A percentile compares a stretch with the other conserved stretches of the same genome.
Conservation (phyloP, 306 rosid species). For the Pyrus pyrifolia region DNA sequence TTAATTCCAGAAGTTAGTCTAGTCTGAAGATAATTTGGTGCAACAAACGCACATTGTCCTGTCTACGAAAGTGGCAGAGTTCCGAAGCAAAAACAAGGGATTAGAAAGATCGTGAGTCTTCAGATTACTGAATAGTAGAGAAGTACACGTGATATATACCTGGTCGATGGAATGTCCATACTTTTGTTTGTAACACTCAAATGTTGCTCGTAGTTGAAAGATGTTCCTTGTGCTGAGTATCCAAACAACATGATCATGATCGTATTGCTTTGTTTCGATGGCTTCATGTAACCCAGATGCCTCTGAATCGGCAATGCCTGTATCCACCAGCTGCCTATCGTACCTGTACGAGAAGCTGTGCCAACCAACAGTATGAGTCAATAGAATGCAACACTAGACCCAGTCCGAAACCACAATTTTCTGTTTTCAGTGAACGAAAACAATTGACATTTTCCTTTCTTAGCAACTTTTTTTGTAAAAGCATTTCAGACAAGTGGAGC, state of each 20-base stretch:
- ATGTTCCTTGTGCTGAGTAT: constrained; percentile 77
- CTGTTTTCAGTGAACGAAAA: background rate
- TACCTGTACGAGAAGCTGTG: constrained; percentile 72
- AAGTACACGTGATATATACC: constrained; percentile 35
- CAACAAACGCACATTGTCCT: constrained; percentile 32
- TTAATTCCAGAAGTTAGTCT: too few species aligned
- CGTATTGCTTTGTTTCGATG: constrained; percentile 47
- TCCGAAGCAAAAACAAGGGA: background rate
- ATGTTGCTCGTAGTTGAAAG: constrained; percentile 79
- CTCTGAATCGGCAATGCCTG: constrained; percentile 44
- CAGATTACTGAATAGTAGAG: background rate
- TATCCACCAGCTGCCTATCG: constrained; percentile 53
- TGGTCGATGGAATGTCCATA: constrained; percentile 48
- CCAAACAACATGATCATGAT: constrained; percentile 47
- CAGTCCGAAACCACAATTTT: background rate
- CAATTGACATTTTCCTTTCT: background rate
- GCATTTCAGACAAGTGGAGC: background rate
- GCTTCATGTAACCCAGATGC: constrained; percentile 63
- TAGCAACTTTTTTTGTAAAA: background rate
- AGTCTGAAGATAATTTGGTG: too few species aligned
- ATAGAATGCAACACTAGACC: background rate
- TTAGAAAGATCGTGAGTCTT: background rate
- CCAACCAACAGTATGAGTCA: constrained; percentile 3
- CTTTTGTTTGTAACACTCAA: constrained; percentile 52
- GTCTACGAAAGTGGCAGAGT: constrained; percentile 21